These are phyloP conservation scores for Aspergillus latus DNA, from an alignment of 2,329 filamentous ascomycete genomes.

Conservation along the genomic window DNA sequence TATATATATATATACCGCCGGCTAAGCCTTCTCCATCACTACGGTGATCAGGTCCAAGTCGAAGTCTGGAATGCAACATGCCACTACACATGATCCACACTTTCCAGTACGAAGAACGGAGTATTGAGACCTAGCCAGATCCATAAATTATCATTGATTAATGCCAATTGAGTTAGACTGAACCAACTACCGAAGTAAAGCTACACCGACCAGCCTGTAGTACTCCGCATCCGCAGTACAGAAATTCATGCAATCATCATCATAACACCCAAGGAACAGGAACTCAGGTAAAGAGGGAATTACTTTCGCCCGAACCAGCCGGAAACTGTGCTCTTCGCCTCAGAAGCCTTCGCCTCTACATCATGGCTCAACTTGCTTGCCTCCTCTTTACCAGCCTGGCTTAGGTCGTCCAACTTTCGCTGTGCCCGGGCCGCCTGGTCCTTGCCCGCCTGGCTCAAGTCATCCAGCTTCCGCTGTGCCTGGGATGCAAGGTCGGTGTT, in stretches of 20 bases:
- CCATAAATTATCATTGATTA: neutral
- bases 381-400: slow-evolving; percentile 54
- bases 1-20: neutral
- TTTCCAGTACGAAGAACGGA: neutral
- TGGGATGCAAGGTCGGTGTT: slow-evolving; percentile 45
- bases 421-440: slow-evolving; percentile 62
- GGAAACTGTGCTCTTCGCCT: slow-evolving; percentile 80
- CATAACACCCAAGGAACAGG: neutral
- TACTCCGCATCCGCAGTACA: neutral
- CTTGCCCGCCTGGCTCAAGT: slow-evolving; percentile 54
- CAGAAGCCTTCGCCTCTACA: slow-evolving; percentile 72
- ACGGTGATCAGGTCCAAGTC: slow-evolving; percentile 13
- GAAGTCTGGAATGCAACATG: slow-evolving; percentile 8
- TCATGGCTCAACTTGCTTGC: slow-evolving; percentile 68
- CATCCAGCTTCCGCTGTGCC: slow-evolving; percentile 55
- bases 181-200: neutral
- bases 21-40: slow-evolving; percentile 11
- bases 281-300: neutral
- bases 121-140: neutral
- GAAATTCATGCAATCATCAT: neutral
- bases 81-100: neutral
- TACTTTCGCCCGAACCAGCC: slow-evolving; percentile 71
- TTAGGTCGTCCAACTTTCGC: slow-evolving; percentile 52
- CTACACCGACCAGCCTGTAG: neutral
- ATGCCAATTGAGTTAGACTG: neutral